Base-by-base conservation (phyloP, 164 flowering plant species). In the Amborella trichopoda region DNA sequence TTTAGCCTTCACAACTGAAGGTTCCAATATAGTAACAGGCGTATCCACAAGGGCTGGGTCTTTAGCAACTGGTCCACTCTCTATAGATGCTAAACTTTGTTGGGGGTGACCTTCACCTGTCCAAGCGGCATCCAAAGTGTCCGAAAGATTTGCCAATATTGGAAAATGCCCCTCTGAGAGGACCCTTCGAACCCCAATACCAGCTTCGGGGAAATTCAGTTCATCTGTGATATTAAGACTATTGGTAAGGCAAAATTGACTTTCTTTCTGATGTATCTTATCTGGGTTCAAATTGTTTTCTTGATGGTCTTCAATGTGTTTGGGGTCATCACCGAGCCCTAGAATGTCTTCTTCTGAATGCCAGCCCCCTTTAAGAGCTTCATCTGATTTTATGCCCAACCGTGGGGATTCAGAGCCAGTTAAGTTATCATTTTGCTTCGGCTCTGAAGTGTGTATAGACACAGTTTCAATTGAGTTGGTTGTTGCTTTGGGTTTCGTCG, bases 111-210 rank as follows among this genome's bases (percentile, higher is more conserved):
- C 71, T 49, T 84, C 76, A 50, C 99, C 99, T 0, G 85, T 93
- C 96, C 99, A 93, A 33, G 86, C 84, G 25, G 99, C 85, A 64
- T 93, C 94, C 48, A 88, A 81, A 20, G 87, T 88, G 50, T 83
- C 85, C 13, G 96, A 85, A 60, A 83, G 60, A 66, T 67, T 66
- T 25, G 44, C 63, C 62, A 69, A 51, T 33, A 60, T 55, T 25
- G 93, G 68, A 46, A 69, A 51, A 50, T 81, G 77, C n/a, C 99
- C 86, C 27, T 77, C 89, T 24, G 91, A 83, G 37, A 59, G 54
- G 20, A 70, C 63, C 59, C 85, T 63, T 14, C 67, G 75, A 36
- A 75, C 72, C 39, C 37, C 48, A 20, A 46, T 34, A 40, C 59
- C 62, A 26, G 76, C 47, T 47, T 66, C 75, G 56, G 56, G 42